These are phyloP conservation scores for Polytrichum formosum DNA, from an alignment of 225 moss, liverwort and hornwort species.

Conservation along the genomic window DNA sequence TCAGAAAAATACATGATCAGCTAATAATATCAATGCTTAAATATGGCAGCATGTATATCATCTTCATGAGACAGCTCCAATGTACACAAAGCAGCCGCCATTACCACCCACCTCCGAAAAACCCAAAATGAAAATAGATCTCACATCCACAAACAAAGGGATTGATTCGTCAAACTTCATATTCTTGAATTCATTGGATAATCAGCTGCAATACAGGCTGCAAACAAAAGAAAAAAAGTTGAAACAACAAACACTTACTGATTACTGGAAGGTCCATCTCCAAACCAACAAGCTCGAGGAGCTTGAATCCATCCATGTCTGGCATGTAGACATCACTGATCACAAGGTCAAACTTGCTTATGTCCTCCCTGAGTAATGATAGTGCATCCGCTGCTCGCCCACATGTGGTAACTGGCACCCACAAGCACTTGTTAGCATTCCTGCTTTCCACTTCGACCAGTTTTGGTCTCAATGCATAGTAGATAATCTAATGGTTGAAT, in stretches of 20 bases:
- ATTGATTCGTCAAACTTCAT: not conserved
- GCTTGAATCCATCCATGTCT: conserved; percentile 89
- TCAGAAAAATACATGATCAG: not conserved
- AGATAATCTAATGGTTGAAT: too few species aligned
- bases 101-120: not conserved
- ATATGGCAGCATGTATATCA: not conserved
- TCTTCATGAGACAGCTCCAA: not conserved
- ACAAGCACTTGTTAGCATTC: conserved; percentile 10
- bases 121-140: not conserved
- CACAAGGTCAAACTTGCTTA: conserved; percentile 75
- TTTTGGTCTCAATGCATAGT: not conserved
- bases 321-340: conserved; percentile 94
- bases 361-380: conserved; percentile 59
- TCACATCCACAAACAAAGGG: not conserved
- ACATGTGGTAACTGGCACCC: conserved; percentile 65
- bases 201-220: not conserved
- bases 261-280: conserved; percentile 91
- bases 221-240: not conserved
- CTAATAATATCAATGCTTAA: not conserved
- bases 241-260: conserved; percentile 45
- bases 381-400: conserved; percentile 66
- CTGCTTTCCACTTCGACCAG: not conserved
- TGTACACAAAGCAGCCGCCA: not conserved
- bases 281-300: conserved; percentile 79
- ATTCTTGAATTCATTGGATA: not conserved